A percentile compares a stretch with the other conserved stretches of the same genome.
Conservation (phyloP, 2,329 filamentous ascomycete species). For the Fusarium anthophilum region DNA sequence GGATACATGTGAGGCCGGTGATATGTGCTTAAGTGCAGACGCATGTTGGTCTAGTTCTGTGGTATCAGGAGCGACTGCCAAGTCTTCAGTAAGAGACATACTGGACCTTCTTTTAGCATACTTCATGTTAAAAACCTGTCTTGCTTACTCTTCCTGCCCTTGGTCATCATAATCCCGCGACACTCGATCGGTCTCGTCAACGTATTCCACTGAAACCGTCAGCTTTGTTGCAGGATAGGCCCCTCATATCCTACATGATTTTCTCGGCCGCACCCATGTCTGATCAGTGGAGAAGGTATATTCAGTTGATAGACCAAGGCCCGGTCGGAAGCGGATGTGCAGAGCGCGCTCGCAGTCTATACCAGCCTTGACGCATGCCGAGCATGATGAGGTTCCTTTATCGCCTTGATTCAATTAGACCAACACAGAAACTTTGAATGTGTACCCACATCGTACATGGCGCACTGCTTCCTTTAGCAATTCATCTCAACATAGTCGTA, state of each 20-base stretch:
- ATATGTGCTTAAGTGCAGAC: neutral
- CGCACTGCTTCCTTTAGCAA: neutral
- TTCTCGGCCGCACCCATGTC: neutral
- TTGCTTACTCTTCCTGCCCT: neutral
- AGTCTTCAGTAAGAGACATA: neutral
- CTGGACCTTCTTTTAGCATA: neutral
- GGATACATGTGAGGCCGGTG: neutral
- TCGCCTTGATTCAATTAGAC: neutral
- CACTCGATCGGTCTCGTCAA: neutral
- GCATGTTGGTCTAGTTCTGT: rapidly evolving
- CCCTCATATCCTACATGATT: neutral
- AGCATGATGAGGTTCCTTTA: neutral
- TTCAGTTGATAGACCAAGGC: neutral
- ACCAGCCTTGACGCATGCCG: neutral
- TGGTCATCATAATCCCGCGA: neutral
- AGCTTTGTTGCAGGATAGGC: neutral
- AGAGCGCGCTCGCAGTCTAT: neutral
- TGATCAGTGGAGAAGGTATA: neutral
- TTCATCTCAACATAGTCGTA: rapidly evolving
- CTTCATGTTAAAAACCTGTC: neutral
- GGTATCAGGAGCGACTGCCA: neutral
- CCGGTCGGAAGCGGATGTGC: neutral
- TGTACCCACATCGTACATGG: neutral
- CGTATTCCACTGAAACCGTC: neutral
- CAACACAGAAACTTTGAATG: rapidly evolving